Conservation (phyloP, 805 yeast species). For the Alloascoidea hylecoeti region DNA sequence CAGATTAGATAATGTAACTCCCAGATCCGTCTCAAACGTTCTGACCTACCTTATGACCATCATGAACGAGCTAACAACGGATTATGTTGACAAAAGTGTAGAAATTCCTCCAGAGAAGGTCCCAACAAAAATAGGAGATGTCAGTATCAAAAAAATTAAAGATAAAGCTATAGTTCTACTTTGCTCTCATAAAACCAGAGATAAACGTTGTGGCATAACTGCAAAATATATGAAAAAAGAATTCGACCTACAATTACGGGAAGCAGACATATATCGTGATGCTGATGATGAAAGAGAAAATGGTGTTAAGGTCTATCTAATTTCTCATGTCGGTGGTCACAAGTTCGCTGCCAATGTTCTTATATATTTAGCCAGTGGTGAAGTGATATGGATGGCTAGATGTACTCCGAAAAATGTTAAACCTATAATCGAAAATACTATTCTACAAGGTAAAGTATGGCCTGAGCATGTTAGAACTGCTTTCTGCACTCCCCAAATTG, state of each 20-base stretch:
- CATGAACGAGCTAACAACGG: background rate
- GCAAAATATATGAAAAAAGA: constrained; percentile 83
- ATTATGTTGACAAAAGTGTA: background rate
- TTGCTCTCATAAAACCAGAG: constrained; percentile 87
- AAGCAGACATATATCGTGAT: constrained; percentile 63
- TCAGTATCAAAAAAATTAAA: constrained; percentile 12
- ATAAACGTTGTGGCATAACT: constrained; percentile 85
- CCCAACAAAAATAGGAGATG: constrained; percentile 18
- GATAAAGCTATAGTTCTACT: constrained; percentile 40
- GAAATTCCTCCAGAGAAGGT: constrained; percentile 11
- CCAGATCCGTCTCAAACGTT: background rate
- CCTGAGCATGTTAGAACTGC: constrained; percentile 50
- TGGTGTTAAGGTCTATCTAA: constrained; percentile 58
- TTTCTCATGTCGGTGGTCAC: constrained; percentile 94
- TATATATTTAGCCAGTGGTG: constrained; percentile 58
- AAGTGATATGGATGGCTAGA: constrained; percentile 80
- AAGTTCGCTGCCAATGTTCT: constrained; percentile 85
- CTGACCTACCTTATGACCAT: background rate
- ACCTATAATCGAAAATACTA: constrained; percentile 64
- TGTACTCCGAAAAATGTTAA: constrained; percentile 65
- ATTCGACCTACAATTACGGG: constrained; percentile 59
- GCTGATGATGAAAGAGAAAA: constrained; percentile 56
- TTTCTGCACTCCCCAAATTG: constrained; percentile 11
- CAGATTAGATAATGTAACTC: background rate
- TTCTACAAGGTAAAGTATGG: constrained; percentile 56